A percentile compares a stretch with the other conserved stretches of the same genome.
phyloP scores from a whole-genome alignment of 768 basidiomycete genomes.

The Pleurotus citrinopileatus region DNA sequence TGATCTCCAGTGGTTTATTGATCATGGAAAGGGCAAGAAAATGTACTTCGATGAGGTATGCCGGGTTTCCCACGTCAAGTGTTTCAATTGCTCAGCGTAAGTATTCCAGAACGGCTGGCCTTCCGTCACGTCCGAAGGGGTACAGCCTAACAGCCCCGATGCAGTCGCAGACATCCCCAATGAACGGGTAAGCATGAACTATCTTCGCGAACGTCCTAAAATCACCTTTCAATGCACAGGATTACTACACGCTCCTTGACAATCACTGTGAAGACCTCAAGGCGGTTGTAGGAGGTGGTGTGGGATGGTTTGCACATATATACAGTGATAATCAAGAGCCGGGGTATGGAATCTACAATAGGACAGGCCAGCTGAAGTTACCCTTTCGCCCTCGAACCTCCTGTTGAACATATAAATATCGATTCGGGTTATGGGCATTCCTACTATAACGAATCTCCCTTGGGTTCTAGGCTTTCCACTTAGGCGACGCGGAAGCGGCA shows the following conservation, averaged over 20 bases:
- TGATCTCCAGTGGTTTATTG: constrained; percentile 56
- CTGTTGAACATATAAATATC: constrained; percentile 31
- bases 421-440: too few species aligned
- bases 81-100: background rate
- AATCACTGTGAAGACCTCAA: constrained; percentile 51
- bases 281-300: constrained; percentile 42
- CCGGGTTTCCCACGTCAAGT: background rate
- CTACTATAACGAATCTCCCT: too few species aligned
- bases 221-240: constrained; percentile 27
- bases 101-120: constrained; percentile 60
- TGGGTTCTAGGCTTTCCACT: too few species aligned
- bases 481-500: too few species aligned
- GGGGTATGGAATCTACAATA: constrained; percentile 57
- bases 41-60: constrained; percentile 59
- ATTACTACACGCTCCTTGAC: constrained; percentile 54
- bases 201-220: too few species aligned
- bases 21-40: constrained; percentile 56
- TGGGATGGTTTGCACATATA: constrained; percentile 69
- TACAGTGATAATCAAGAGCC: constrained; percentile 52
- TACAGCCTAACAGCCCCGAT: constrained; percentile 49
- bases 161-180: constrained; percentile 48
- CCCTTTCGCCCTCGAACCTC: constrained; percentile 48
- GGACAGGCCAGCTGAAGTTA: constrained; percentile 42
- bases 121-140: constrained; percentile 46
- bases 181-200: constrained; percentile 48